Evolutionary conservation across 2,329 filamentous ascomycete genomes (phyloP).

Genomic region (Mollisiaceae sp.): DNA sequence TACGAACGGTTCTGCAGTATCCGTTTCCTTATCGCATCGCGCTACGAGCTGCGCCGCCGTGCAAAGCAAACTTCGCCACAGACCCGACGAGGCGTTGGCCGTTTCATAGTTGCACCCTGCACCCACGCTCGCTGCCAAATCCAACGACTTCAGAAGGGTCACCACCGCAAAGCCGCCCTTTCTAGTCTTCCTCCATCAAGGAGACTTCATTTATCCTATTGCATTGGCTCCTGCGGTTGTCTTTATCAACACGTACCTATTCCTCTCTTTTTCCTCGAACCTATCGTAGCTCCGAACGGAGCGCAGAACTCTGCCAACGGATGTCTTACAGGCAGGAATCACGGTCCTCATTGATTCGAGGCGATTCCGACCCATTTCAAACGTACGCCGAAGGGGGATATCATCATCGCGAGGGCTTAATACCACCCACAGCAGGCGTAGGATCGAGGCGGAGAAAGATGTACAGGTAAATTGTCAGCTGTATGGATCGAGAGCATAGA

Average conservation of each 20-base stretch:
- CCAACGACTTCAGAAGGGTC: constrained; percentile 14
- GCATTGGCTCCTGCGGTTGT: constrained; percentile 13
- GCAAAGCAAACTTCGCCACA: constrained; percentile 18
- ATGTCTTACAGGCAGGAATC: constrained; percentile 53
- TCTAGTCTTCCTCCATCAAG: constrained; percentile 23
- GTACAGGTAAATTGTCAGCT: constrained; percentile 58
- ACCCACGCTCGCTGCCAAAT: constrained; percentile 36
- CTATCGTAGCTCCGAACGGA: constrained; percentile 35
- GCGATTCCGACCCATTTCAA: constrained; percentile 44
- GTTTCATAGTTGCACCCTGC: constrained; percentile 24
- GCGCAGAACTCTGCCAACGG: constrained; percentile 46
- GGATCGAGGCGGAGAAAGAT: constrained; percentile 53
- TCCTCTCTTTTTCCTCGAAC: constrained; percentile 21
- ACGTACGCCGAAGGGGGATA: constrained; percentile 44
- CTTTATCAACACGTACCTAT: constrained; percentile 19
- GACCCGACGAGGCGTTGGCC: constrained; percentile 14
- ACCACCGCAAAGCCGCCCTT: constrained; percentile 23
- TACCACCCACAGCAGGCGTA: constrained; percentile 31
- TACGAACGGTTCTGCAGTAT: constrained; percentile 17
- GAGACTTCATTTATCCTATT: constrained; percentile 27
- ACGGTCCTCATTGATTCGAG: constrained; percentile 52
- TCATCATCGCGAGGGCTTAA: constrained; percentile 40
- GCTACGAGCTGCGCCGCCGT: neutral
- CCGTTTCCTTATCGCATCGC: constrained; percentile 14
- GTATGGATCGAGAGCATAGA: neutral